Evolutionary conservation across 1,284 basidiomycete species (phyloP).

Genomic region (Trametes hirsuta): DNA sequence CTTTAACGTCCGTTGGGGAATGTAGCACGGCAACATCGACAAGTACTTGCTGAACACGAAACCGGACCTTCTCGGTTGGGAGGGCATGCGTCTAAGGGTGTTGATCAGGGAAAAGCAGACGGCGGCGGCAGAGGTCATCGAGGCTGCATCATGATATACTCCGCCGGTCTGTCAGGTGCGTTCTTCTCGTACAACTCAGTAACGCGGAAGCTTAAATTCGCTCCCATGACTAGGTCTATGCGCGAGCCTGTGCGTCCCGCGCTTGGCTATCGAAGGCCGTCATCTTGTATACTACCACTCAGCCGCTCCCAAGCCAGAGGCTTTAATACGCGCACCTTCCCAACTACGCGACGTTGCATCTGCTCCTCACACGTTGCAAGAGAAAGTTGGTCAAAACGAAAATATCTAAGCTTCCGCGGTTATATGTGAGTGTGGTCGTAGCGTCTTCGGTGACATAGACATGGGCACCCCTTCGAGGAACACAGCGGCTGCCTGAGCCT

Average conservation of each 20-base stretch:
- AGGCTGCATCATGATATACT: constrained; percentile 8
- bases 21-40: constrained; percentile 77
- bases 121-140: constrained; percentile 1
- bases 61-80: constrained; percentile 66
- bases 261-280: too few species aligned
- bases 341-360: too few species aligned
- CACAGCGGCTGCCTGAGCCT: too few species aligned
- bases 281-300: too few species aligned
- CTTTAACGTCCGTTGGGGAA: not conserved
- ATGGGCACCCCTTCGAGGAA: too few species aligned
- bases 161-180: constrained; percentile 8
- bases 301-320: too few species aligned
- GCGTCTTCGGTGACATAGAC: too few species aligned
- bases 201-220: not conserved
- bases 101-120: constrained; percentile 43
- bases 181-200: not conserved
- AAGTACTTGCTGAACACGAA: constrained; percentile 74
- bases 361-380: too few species aligned
- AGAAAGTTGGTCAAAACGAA: too few species aligned
- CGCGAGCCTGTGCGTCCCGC: not conserved
- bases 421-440: too few species aligned
- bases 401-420: too few species aligned
- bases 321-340: too few species aligned
- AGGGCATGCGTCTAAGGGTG: constrained; percentile 75
- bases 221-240: not conserved